Conservation (phyloP, 768 basidiomycete genomes). For the Tulasnella sp. region DNA sequence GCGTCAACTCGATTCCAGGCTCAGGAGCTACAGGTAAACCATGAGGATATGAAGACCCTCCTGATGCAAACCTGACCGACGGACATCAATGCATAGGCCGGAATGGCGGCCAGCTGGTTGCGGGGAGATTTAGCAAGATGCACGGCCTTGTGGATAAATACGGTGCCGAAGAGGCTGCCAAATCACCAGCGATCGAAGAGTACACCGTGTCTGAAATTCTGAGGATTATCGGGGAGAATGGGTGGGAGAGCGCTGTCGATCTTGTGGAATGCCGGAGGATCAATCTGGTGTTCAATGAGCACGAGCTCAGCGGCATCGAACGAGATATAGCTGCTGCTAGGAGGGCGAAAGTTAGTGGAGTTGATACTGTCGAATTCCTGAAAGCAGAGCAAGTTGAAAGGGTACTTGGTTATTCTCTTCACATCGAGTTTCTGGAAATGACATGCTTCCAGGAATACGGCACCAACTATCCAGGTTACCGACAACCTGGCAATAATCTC, state of each 20-base stretch:
- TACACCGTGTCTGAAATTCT: conserved; percentile 51
- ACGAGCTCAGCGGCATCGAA: conserved; percentile 41
- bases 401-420: conserved; percentile 38
- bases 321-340: conserved; percentile 53
- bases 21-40: conserved; percentile 66
- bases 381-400: conserved; percentile 45
- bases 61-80: background rate
- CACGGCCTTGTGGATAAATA: conserved; percentile 37
- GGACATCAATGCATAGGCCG: conserved; percentile 46
- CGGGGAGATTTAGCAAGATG: conserved; percentile 49
- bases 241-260: conserved; percentile 52
- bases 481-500: conserved; percentile 56
- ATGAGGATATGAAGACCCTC: background rate
- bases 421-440: background rate
- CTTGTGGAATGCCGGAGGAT: conserved; percentile 56
- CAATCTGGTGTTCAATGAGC: conserved; percentile 46
- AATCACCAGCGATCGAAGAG: conserved; percentile 53
- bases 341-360: conserved; percentile 48
- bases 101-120: conserved; percentile 74
- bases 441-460: conserved; percentile 40
- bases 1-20: conserved; percentile 42
- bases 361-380: conserved; percentile 45
- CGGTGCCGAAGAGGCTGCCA: conserved; percentile 54
- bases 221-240: conserved; percentile 45
- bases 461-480: conserved; percentile 50